Percentiles rank a stretch among this genome's conserved stretches.
phyloP scores from a whole-genome alignment of 805 yeast genomes.

The Cyberlindnera maritima region DNA sequence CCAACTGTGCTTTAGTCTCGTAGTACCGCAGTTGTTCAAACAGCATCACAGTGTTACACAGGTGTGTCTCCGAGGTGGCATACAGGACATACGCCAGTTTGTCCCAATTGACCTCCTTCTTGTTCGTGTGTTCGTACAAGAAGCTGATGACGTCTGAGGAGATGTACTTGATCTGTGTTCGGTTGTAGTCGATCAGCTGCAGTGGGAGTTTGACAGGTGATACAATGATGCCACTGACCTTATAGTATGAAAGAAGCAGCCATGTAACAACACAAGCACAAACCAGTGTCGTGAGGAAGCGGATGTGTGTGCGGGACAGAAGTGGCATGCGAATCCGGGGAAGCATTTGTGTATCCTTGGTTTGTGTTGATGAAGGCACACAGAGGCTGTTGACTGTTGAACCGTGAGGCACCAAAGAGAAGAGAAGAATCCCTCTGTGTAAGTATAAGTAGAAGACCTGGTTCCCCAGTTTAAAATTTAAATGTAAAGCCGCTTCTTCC shows the following conservation, averaged over 20 bases:
- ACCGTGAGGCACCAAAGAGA: no score
- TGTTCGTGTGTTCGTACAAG: constrained; percentile 17
- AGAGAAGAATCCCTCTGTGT: no score
- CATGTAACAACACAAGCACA: neutral
- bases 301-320: neutral
- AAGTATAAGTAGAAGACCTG: no score
- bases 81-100: constrained; percentile 57
- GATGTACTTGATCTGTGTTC: constrained; percentile 20
- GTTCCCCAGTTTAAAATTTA: no score
- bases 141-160: constrained; percentile 21
- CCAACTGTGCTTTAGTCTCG: constrained; percentile 42
- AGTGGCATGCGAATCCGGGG: neutral
- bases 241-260: no score
- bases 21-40: constrained; percentile 36
- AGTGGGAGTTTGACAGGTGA: neutral
- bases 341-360: no score
- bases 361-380: no score
- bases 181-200: constrained; percentile 16
- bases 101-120: constrained; percentile 35
- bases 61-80: constrained; percentile 50
- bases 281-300: neutral
- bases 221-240: neutral
- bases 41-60: constrained; percentile 51
- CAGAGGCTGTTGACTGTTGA: no score
- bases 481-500: no score